Conservation (phyloP, 75 land plant species). For the Cunninghamia lanceolata region DNA sequence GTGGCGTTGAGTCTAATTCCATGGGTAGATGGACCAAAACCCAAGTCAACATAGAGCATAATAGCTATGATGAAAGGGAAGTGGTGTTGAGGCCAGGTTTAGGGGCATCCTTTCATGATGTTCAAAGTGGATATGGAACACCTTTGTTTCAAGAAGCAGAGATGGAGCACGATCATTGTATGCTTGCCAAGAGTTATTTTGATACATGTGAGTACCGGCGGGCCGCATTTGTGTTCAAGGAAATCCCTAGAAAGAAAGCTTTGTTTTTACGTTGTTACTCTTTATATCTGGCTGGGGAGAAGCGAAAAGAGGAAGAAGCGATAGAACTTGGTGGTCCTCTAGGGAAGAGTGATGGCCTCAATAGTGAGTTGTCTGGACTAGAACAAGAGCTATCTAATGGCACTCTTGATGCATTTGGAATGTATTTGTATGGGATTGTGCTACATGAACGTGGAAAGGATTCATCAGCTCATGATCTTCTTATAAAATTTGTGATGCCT, state of each 20-base stretch:
- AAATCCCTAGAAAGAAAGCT: constrained; percentile 65
- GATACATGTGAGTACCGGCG: constrained; percentile 83
- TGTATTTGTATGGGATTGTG: constrained; percentile 85
- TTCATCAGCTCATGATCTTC: too few relatives aligned
- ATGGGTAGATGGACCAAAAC: neutral
- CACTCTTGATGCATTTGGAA: constrained; percentile 80
- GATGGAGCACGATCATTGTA: constrained; percentile 53
- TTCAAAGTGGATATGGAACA: neutral
- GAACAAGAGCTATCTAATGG: constrained; percentile 80
- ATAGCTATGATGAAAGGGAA: constrained; percentile 14
- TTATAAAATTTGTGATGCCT: too few relatives aligned
- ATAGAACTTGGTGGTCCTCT: constrained; percentile 87
- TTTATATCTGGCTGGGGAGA: constrained; percentile 97
- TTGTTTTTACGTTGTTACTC: too few relatives aligned
- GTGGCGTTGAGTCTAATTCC: neutral
- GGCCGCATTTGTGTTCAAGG: constrained; percentile 78
- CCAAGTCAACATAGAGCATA: neutral
- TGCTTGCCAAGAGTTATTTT: constrained; percentile 81
- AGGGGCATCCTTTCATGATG: too few relatives aligned
- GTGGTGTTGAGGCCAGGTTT: too few relatives aligned
- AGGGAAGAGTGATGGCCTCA: too few relatives aligned
- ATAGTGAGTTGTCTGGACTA: constrained; percentile 68
- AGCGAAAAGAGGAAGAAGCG: constrained; percentile 93
- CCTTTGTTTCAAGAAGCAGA: constrained; percentile 18
- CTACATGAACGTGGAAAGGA: too few relatives aligned